Percentiles rank a stretch among this genome's conserved stretches.
Conservation (phyloP, 257 asterid species). For the Lithospermum erythrorhizon region DNA sequence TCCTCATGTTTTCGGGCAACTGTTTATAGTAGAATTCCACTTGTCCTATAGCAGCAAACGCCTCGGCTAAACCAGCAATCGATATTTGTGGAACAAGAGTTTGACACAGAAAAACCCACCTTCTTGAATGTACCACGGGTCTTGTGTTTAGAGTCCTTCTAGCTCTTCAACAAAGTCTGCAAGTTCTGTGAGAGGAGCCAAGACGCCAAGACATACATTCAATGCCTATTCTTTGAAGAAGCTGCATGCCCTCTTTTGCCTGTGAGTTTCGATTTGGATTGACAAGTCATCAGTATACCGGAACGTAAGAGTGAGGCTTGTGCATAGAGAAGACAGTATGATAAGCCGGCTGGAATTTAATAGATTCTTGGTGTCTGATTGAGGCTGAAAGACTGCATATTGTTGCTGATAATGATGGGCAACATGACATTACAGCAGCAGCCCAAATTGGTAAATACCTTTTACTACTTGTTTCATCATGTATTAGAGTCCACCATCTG, state of each 20-base stretch:
- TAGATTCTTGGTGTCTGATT: conserved; percentile 14
- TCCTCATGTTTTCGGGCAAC: conserved; percentile 85
- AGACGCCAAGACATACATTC: conserved; percentile 22
- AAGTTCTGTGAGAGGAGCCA: conserved; percentile 23
- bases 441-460: conserved; percentile 28
- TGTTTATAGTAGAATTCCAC: conserved; percentile 61
- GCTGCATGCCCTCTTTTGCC: conserved; percentile 19
- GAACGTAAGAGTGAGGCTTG: conserved; percentile 19
- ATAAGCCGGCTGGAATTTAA: conserved; percentile 26
- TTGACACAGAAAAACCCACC: conserved; percentile 48
- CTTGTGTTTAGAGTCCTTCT: conserved; percentile 27
- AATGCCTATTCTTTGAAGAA: conserved; percentile 25
- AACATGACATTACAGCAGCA: conserved; percentile 12
- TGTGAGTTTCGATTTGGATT: conserved; percentile 17
- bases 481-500: conserved; percentile 24
- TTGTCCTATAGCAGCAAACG: conserved; percentile 51
- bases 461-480: conserved; percentile 25
- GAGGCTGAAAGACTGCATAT: conserved; percentile 20
- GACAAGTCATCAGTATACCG: conserved; percentile 17
- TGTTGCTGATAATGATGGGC: conserved; percentile 11
- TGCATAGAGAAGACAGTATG: conserved; percentile 20
- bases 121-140: conserved; percentile 33
- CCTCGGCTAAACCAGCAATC: conserved; percentile 59
- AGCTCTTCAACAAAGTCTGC: conserved; percentile 42
- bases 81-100: conserved; percentile 54